Conservation (phyloP, 495 filamentous ascomycete species). For the Lindgomyces ingoldianus region DNA sequence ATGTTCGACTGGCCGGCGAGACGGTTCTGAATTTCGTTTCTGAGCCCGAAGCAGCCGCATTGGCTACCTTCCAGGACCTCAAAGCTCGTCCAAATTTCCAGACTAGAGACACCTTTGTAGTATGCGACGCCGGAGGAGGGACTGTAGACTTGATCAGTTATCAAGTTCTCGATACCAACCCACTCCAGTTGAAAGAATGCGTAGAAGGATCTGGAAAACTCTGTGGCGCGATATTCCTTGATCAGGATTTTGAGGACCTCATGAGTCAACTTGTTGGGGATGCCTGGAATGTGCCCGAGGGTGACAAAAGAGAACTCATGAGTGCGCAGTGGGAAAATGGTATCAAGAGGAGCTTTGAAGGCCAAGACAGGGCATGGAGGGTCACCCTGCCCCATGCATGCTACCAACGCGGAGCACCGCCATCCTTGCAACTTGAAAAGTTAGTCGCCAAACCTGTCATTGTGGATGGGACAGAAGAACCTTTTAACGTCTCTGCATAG, state of each 20-base stretch:
- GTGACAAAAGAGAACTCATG: slow-evolving; percentile 11
- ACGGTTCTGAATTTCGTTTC: slow-evolving; percentile 19
- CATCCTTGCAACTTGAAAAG: background rate
- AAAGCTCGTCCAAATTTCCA: slow-evolving; percentile 3
- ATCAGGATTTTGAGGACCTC: slow-evolving; percentile 22
- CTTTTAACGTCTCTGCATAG: background rate
- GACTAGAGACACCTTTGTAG: slow-evolving; percentile 11
- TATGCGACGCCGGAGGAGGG: slow-evolving; percentile 34
- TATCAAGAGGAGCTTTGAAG: slow-evolving; percentile 26
- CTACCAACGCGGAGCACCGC: background rate
- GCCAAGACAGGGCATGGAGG: background rate
- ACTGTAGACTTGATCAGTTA: slow-evolving; percentile 34
- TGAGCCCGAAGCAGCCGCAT: slow-evolving; percentile 32
- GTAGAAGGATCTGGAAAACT: slow-evolving; percentile 23
- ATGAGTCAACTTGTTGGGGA: background rate
- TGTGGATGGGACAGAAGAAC: background rate
- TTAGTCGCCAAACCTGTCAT: background rate
- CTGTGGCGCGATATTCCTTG: slow-evolving; percentile 27
- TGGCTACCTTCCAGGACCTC: slow-evolving; percentile 20
- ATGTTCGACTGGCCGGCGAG: slow-evolving; percentile 11
- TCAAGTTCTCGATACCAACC: slow-evolving; percentile 15
- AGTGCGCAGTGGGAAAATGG: slow-evolving; percentile 30
- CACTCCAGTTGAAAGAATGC: slow-evolving; percentile 14
- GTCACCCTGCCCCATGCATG: background rate
- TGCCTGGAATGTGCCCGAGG: slow-evolving; percentile 10